Conservation (phyloP, 345 rosid genomes). For the Salix udensis region DNA sequence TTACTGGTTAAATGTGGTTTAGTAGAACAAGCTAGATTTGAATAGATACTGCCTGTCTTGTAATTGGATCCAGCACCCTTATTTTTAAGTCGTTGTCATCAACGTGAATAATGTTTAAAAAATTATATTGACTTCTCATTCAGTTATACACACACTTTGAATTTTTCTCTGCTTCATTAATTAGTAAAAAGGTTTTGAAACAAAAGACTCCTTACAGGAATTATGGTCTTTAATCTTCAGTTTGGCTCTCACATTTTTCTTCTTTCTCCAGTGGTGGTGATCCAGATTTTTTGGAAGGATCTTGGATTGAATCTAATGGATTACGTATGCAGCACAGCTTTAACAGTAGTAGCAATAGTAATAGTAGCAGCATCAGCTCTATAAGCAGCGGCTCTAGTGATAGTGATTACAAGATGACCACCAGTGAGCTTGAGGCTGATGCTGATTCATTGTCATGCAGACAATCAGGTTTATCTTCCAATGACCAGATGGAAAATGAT, state of each 20-base stretch:
- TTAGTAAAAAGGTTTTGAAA: background rate
- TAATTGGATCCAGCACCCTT: background rate
- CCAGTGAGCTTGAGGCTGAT: constrained; percentile 94
- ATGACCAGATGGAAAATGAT: constrained; percentile 65
- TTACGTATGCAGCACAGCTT: constrained; percentile 50
- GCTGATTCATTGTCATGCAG: constrained; percentile 95
- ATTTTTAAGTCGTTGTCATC: background rate
- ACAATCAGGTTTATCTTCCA: constrained; percentile 79
- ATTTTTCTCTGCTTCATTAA: background rate
- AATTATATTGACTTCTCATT: background rate
- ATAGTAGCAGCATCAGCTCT: constrained; percentile 87
- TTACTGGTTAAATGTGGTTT: background rate
- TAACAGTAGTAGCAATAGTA: constrained; percentile 93
- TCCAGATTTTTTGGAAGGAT: constrained; percentile 56
- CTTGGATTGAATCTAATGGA: constrained; percentile 62
- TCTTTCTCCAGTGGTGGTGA: constrained; percentile 60
- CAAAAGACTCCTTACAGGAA: background rate
- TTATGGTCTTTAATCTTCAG: constrained; percentile 13
- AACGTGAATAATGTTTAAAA: background rate
- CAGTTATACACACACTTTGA: background rate
- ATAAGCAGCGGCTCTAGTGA: constrained; percentile 86
- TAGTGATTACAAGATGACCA: constrained; percentile 66
- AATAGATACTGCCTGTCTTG: background rate
- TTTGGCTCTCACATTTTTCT: background rate
- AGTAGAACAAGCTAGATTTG: background rate